phyloP scores from a whole-genome alignment of 2,329 filamentous ascomycete genomes.

The Beauveria sp. region DNA sequence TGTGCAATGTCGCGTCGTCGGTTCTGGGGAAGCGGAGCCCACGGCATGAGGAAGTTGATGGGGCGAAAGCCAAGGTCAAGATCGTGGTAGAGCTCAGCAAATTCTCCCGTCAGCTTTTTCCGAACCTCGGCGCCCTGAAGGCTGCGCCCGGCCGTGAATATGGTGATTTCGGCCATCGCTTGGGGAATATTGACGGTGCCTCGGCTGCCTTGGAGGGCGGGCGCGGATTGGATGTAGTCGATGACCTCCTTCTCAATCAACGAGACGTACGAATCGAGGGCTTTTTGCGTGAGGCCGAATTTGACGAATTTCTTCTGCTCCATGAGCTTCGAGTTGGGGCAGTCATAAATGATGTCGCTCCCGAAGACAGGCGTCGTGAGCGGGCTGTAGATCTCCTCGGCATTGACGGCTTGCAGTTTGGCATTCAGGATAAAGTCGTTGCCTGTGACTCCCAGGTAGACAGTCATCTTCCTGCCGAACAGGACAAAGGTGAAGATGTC shows the following conservation, averaged over 20 bases:
- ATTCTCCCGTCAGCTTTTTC: slow-evolving; percentile 59
- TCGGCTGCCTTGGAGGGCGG: slow-evolving; percentile 49
- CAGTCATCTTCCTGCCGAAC: slow-evolving; percentile 42
- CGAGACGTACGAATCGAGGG: slow-evolving; percentile 58
- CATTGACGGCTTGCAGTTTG: slow-evolving; percentile 43
- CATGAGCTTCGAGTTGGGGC: slow-evolving; percentile 77
- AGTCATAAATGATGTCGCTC: slow-evolving; percentile 74
- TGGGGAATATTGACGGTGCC: slow-evolving; percentile 58
- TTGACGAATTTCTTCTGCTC: slow-evolving; percentile 84
- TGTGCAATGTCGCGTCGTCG: slow-evolving; percentile 64
- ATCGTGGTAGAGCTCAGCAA: slow-evolving; percentile 71
- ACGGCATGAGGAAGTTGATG: slow-evolving; percentile 76
- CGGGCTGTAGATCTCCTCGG: slow-evolving; percentile 46
- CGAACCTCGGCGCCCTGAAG: slow-evolving; percentile 73
- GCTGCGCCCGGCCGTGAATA: slow-evolving; percentile 69
- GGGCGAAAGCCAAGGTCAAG: slow-evolving; percentile 67
- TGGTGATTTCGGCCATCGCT: slow-evolving; percentile 68
- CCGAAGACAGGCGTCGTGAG: slow-evolving; percentile 58
- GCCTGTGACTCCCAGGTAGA: slow-evolving; percentile 42
- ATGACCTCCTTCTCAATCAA: slow-evolving; percentile 64
- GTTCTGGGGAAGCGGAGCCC: slow-evolving; percentile 72
- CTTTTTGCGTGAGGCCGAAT: slow-evolving; percentile 58
- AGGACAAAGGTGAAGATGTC: slow-evolving; percentile 49
- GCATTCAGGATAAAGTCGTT: slow-evolving; percentile 52
- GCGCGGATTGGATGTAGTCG: slow-evolving; percentile 51